Base-by-base conservation (phyloP, 176 grass and related monocot genomes). In the Oryza australiensis region DNA sequence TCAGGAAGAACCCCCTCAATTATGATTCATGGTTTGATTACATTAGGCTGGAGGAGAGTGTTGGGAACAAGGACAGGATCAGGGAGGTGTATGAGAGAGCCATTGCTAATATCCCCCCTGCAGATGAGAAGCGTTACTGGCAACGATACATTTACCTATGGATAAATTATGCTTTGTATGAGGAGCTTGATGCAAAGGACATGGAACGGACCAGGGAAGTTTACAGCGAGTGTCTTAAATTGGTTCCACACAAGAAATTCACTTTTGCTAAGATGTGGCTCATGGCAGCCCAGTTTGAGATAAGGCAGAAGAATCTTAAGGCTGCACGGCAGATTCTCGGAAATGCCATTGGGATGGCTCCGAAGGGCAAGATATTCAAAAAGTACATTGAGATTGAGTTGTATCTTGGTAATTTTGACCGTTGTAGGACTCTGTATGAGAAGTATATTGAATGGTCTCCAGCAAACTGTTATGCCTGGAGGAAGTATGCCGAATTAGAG, bases 11-110 rank as follows among this genome's bases (percentile, higher is more conserved):
- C 43, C 95, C 95, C 15, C 78, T 91, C n/a, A 93, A 93, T 64
- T 98, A 98, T 1, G 88, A 98, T 57, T 72, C 90, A 14, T 98
- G 92, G 92, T 98, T 98, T 26, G 95, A 98, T 79, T 93, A 98
- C 45, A 88, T 94, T 32, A 85, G 92, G 80, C 55, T 89, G 30
- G 92, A 98, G 86, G 92, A 98, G 84, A 90, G 86, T 74, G 84
- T 80, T 13, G 88, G 92, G 46, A 93, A 93, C 43, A 92, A 84
- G 67, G 83, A 86, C 5, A 90, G 87, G 83, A 63, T 91, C 34
- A 82, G 92, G 59, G 95, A 98, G 72, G 90, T 98, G 5, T 98
- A 93, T 1, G 92, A 95, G 76, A 87, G 92, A 66, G 85, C 90
- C n/a, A 95, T 95, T 4, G 82, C 88, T 14, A 98, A 91, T 76